Percentiles rank a stretch among this genome's conserved stretches.
Evolutionary conservation across 352 stramenopile species (phyloP).

Genomic region (Pythium aristosporum): DNA sequence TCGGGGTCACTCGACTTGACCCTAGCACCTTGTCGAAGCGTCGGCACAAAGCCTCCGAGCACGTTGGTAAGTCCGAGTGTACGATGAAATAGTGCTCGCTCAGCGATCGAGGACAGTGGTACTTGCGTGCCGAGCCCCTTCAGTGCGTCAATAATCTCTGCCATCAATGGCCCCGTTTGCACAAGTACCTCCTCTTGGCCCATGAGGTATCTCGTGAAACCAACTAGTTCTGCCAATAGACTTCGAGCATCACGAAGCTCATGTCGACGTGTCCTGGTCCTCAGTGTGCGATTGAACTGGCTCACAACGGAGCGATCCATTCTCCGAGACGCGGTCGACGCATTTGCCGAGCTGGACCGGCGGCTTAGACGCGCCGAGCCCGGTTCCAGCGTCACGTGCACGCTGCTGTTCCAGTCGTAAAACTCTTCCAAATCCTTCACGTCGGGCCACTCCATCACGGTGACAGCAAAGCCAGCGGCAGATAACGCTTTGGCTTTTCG

Average conservation of each 20-base stretch:
- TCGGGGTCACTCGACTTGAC: slow-evolving; percentile 7
- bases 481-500: slow-evolving; percentile 38
- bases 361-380: slow-evolving; percentile 43
- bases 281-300: slow-evolving; percentile 35
- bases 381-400: slow-evolving; percentile 42
- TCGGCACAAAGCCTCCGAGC: slow-evolving; percentile 23
- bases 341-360: slow-evolving; percentile 26
- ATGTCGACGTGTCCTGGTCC: neutral
- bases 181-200: neutral
- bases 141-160: slow-evolving; percentile 8
- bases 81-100: slow-evolving; percentile 14
- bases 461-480: slow-evolving; percentile 39
- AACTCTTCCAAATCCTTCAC: slow-evolving; percentile 37
- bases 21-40: slow-evolving; percentile 13
- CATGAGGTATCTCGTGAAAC: slow-evolving; percentile 12
- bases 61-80: slow-evolving; percentile 20
- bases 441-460: slow-evolving; percentile 41
- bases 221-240: slow-evolving; percentile 20
- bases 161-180: neutral
- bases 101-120: neutral
- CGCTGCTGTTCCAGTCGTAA: slow-evolving; percentile 50
- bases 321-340: slow-evolving; percentile 29
- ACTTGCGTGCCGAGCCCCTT: slow-evolving; percentile 5
- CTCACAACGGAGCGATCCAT: slow-evolving; percentile 34
- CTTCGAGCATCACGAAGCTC: slow-evolving; percentile 1